These are phyloP conservation scores for Stevia rebaudiana DNA, from an alignment of 140 eudicot species.

Conservation along the genomic window DNA sequence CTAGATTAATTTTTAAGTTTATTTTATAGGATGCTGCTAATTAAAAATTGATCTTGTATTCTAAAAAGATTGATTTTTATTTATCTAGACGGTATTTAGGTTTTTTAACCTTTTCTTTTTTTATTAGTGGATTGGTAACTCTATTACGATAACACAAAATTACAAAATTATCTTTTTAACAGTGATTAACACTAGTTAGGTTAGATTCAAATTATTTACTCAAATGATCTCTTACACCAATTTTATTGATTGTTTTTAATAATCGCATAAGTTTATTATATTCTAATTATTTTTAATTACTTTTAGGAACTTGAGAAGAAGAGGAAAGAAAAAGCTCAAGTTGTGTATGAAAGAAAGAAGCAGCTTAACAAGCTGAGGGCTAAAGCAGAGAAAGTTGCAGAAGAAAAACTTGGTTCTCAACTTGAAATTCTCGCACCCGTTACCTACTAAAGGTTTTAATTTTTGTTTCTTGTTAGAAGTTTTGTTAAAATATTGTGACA, in stretches of 20 bases:
- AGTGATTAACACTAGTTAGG: no score
- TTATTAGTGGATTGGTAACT: no score
- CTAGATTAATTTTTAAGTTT: background rate
- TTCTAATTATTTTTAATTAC: background rate
- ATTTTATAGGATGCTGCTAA: no score
- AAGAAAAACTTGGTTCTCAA: constrained; percentile 61
- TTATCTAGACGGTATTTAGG: no score
- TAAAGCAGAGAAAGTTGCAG: constrained; percentile 57
- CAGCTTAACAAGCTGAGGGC: constrained; percentile 48
- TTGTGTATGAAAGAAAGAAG: constrained; percentile 56
- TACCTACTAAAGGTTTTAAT: constrained; percentile 41
- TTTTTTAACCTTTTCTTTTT: no score
- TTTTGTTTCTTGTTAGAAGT: constrained; percentile 27
- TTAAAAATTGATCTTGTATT: no score
- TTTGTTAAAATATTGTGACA: constrained; percentile 8
- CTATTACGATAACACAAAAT: no score
- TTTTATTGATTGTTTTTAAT: background rate
- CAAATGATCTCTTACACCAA: no score
- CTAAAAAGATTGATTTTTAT: no score
- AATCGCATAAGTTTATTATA: background rate
- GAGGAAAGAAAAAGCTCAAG: constrained; percentile 73
- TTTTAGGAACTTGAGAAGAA: constrained; percentile 64
- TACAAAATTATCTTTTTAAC: no score
- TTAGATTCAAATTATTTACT: no score
- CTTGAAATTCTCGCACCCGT: constrained; percentile 50